phyloP scores from a whole-genome alignment of 805 yeast genomes.

The Schwanniomyces yamadae region DNA sequence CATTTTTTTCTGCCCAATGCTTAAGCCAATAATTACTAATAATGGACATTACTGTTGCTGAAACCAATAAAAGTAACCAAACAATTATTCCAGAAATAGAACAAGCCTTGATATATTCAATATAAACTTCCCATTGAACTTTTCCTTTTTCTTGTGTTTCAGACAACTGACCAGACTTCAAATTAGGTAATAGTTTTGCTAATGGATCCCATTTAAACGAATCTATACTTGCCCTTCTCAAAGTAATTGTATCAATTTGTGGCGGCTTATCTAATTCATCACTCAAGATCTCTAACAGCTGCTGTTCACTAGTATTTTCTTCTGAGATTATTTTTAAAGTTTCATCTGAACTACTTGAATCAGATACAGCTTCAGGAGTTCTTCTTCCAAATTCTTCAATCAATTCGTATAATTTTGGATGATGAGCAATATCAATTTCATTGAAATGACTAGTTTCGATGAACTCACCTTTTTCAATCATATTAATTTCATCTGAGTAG shows the following conservation, averaged over 20 bases:
- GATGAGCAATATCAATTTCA: constrained; percentile 29
- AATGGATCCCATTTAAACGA: constrained; percentile 48
- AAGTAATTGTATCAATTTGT: constrained; percentile 1
- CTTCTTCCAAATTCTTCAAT: constrained; percentile 36
- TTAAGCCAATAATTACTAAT: constrained; percentile 31
- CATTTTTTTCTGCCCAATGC: constrained; percentile 34
- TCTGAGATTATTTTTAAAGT: constrained; percentile 1
- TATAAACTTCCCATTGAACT: constrained; percentile 54
- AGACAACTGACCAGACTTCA: constrained; percentile 39
- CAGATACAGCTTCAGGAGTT: constrained; percentile 11
- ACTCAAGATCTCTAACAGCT: too few species aligned
- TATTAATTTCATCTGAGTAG: constrained; percentile 31
- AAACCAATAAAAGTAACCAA: constrained; percentile 29
- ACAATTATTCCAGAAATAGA: constrained; percentile 41
- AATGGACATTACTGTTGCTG: constrained; percentile 16
- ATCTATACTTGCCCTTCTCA: constrained; percentile 53
- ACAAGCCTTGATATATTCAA: constrained; percentile 60
- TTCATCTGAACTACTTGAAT: constrained; percentile 3
- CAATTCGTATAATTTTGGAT: constrained; percentile 31
- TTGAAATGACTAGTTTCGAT: constrained; percentile 48
- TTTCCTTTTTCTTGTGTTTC: constrained; percentile 48
- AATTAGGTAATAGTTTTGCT: constrained; percentile 26
- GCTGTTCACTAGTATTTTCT: constrained; percentile 1
- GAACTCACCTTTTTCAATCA: constrained; percentile 28
- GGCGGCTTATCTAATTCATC: background rate